Conservation (phyloP, 192 early-diverging fungal species). For the Phycomyces blakesleeanus region DNA sequence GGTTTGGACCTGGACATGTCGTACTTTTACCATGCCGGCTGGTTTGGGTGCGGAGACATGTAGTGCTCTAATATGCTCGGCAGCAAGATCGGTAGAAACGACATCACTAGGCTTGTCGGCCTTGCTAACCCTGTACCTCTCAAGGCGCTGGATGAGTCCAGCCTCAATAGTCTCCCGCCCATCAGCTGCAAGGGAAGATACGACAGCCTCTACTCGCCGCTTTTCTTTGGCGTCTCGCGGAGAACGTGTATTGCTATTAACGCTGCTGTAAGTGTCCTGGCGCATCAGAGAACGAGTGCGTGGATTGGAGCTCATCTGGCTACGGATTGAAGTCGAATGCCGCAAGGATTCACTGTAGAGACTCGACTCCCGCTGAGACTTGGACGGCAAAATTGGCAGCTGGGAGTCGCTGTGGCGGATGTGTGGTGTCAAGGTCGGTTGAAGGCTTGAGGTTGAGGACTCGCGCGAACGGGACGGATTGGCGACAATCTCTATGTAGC, state of each 20-base stretch:
- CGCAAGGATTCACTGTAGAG: conserved; percentile 13
- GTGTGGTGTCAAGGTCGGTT: background rate
- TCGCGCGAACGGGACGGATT: conserved; percentile 15
- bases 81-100: conserved; percentile 16
- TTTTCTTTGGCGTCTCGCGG: conserved; percentile 7
- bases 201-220: conserved; percentile 1
- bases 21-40: conserved; percentile 2
- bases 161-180: conserved; percentile 32
- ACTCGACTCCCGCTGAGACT: conserved; percentile 17
- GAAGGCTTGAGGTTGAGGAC: conserved; percentile 1
- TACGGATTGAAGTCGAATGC: conserved; percentile 17
- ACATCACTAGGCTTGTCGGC: conserved; percentile 19
- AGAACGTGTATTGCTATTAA: conserved; percentile 6
- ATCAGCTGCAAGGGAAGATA: conserved; percentile 5
- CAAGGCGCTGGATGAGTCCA: conserved; percentile 23
- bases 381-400: conserved; percentile 20
- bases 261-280: background rate
- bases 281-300: background rate
- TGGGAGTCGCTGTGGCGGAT: conserved; percentile 5
- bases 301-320: background rate
- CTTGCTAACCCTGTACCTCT: conserved; percentile 7
- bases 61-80: conserved; percentile 30
- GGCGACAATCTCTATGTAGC: conserved; percentile 21
- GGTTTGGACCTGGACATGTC: conserved; percentile 36
- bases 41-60: conserved; percentile 2